Percentiles rank a stretch among this genome's conserved stretches.
These are phyloP conservation scores for Moniliella sp. DNA, from an alignment of 1,284 basidiomycete genomes.

Conservation along the genomic window DNA sequence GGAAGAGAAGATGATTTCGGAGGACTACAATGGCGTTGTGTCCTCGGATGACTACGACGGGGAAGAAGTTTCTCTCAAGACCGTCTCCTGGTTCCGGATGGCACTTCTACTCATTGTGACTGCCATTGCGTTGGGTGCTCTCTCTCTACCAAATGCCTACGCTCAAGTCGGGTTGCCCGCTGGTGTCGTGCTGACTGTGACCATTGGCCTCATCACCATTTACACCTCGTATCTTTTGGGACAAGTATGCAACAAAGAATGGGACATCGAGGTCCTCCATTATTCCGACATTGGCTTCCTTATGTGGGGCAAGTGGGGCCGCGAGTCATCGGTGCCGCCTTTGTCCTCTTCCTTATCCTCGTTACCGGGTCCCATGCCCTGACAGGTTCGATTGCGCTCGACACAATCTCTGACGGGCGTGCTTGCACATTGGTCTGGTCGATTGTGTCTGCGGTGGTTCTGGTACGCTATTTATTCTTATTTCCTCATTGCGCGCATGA, in stretches of 20 bases:
- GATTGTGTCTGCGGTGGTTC: slow-evolving; percentile 17
- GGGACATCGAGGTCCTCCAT: not conserved
- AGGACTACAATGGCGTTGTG: no score
- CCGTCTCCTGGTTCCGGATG: no score
- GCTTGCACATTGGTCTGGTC: slow-evolving; percentile 18
- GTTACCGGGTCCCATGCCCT: slow-evolving; percentile 14
- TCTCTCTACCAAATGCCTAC: not conserved
- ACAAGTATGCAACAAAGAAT: not conserved
- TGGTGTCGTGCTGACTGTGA: not conserved
- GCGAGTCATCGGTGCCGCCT: slow-evolving; percentile 1
- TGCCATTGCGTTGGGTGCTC: no score
- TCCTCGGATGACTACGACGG: no score
- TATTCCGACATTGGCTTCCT: not conserved
- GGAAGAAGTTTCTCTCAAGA: no score
- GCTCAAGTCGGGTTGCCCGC: not conserved
- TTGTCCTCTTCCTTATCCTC: slow-evolving; percentile 3
- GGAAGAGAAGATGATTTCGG: no score
- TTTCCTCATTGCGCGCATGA: not conserved
- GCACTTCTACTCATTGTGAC: no score
- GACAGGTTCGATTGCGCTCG: slow-evolving; percentile 18
- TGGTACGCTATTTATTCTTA: slow-evolving; percentile 2
- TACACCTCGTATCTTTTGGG: not conserved
- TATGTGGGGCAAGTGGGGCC: slow-evolving; percentile 1
- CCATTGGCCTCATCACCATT: not conserved
- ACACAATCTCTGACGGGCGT: slow-evolving; percentile 11